Conservation (phyloP, 2,329 filamentous ascomycete species). For the Colletotrichum shisoi region DNA sequence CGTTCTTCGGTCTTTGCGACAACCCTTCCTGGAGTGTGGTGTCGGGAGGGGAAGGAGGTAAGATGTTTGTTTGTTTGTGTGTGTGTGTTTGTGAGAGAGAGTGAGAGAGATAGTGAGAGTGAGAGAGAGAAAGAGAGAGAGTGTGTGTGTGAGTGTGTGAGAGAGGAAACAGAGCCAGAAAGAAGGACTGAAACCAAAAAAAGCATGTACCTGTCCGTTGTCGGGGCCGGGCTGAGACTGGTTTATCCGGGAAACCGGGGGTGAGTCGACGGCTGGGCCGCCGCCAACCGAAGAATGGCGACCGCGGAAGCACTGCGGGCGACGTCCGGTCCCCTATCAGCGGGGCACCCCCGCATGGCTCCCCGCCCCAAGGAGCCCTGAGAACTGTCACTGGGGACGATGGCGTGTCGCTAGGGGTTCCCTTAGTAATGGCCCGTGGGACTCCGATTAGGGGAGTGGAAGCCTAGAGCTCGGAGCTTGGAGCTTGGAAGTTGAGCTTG, state of each 20-base stretch:
- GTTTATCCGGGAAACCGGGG: slow-evolving; percentile 13
- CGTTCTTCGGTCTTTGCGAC: neutral
- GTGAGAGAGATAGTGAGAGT: neutral
- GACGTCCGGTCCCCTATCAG: slow-evolving; percentile 29
- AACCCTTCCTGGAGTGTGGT: slow-evolving; percentile 21
- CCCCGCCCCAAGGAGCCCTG: neutral
- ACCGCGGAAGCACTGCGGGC: slow-evolving; percentile 35
- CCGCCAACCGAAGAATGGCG: slow-evolving; percentile 31
- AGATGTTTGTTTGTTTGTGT: neutral
- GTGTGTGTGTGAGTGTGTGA: neutral
- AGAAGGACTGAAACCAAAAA: slow-evolving; percentile 4
- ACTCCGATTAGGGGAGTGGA: slow-evolving; percentile 12
- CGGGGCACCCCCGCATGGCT: slow-evolving; percentile 25
- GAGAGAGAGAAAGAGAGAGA: neutral
- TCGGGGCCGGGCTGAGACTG: slow-evolving; percentile 5
- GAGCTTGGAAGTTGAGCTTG: neutral
- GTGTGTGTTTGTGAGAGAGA: neutral
- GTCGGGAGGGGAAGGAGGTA: neutral
- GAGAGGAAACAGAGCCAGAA: neutral
- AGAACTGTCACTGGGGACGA: neutral
- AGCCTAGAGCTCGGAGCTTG: neutral
- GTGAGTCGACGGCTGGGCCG: slow-evolving; percentile 34
- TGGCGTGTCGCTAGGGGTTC: slow-evolving; percentile 2
- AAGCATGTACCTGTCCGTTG: slow-evolving; percentile 9
- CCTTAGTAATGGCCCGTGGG: slow-evolving; percentile 4